Evolutionary conservation across 768 basidiomycete species (phyloP).

Genomic region (Macrolepiota dolichaula): DNA sequence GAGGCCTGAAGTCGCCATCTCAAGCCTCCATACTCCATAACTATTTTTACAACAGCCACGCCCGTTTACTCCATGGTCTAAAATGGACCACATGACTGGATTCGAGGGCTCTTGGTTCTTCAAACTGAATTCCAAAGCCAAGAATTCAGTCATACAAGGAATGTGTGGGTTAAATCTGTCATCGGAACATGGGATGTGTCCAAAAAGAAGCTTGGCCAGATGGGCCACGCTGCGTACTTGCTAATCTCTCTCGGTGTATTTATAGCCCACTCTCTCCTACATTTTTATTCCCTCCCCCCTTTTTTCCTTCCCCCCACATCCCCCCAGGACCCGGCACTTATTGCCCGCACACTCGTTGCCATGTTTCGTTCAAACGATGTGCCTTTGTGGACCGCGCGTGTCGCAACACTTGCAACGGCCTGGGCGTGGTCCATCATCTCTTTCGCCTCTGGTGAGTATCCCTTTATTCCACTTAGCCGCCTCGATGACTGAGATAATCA

Average conservation of each 20-base stretch:
- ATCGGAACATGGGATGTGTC: neutral
- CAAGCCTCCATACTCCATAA: neutral
- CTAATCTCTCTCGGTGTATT: neutral
- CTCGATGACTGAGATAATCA: neutral
- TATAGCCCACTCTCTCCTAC: neutral
- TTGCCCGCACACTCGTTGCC: no score
- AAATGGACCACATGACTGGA: neutral
- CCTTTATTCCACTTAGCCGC: neutral
- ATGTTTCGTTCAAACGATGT: conserved; percentile 6
- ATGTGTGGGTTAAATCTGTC: neutral
- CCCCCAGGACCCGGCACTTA: neutral
- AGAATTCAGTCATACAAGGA: neutral
- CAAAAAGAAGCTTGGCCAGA: neutral
- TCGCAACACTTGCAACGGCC: conserved; percentile 25
- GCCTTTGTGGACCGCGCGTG: conserved; percentile 21
- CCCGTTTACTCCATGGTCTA: neutral
- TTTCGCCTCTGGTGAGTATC: conserved; percentile 17
- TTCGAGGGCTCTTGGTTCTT: neutral
- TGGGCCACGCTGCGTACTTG: neutral
- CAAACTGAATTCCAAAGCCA: no score
- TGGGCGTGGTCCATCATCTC: conserved; percentile 25
- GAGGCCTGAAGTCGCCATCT: neutral
- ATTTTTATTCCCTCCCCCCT: neutral
- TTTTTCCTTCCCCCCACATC: neutral
- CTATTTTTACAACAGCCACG: neutral